These are phyloP conservation scores for Crithidia bombi DNA, from an alignment of 208 protist genomes.

Conservation along the genomic window DNA sequence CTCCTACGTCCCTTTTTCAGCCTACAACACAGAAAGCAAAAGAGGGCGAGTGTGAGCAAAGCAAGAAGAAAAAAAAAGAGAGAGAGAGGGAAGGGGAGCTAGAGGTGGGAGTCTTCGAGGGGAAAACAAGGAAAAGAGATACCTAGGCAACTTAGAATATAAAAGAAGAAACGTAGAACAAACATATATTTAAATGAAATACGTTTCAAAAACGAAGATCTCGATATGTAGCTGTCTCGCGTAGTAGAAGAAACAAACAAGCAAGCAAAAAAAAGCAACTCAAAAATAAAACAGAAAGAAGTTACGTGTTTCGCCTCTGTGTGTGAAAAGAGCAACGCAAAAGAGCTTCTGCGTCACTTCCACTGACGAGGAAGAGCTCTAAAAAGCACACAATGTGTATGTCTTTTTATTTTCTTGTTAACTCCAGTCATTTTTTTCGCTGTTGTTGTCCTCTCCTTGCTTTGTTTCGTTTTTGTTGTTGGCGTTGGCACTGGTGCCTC, in stretches of 20 bases:
- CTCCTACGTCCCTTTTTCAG: too few species aligned
- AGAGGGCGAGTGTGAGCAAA: too few species aligned
- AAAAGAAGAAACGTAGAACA: constrained; percentile 16
- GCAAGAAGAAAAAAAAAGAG: constrained; percentile 20
- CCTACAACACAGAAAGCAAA: too few species aligned
- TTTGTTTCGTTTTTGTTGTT: neutral
- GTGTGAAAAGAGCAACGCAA: too few species aligned
- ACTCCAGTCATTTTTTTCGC: neutral
- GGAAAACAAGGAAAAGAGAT: constrained; percentile 14
- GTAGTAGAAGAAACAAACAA: neutral
- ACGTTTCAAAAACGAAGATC: constrained; percentile 12
- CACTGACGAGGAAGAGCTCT: too few species aligned
- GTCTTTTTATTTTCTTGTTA: neutral
- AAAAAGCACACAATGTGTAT: too few species aligned
- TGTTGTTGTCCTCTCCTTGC: neutral
- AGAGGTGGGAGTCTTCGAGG: too few species aligned
- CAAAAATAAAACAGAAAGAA: neutral
- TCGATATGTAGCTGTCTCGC: constrained; percentile 8
- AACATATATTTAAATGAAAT: constrained; percentile 4
- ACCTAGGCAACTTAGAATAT: neutral
- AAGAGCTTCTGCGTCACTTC: too few species aligned
- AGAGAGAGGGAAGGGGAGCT: too few species aligned
- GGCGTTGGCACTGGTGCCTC: too few species aligned
- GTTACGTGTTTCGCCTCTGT: neutral
- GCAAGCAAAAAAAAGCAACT: too few species aligned